Base-by-base conservation (phyloP, 2,329 filamentous ascomycete species). In the Fusarium nodosum region DNA sequence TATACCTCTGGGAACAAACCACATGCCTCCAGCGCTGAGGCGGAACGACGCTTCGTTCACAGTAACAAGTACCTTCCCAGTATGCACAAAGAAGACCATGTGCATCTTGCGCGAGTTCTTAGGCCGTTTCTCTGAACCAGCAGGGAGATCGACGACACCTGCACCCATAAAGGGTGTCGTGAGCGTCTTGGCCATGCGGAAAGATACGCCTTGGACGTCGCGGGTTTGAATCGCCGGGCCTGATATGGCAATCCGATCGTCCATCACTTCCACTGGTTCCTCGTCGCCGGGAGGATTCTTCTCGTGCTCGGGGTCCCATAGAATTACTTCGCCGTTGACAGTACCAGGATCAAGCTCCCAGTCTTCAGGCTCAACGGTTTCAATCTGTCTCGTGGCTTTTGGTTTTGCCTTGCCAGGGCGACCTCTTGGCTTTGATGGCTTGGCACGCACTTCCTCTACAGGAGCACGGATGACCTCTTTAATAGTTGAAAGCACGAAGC, bases 81-180 rank as follows among this genome's bases (percentile, higher is more conserved):
- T 87, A 72, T 93, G 91, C 31, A 99, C 91, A 74, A 97, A 97
- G 79, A 98, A 98, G 2, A 92, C 90, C 91, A 99, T 96, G 77
- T 97, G 94, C 93, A 97, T 98, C 82, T 92, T 94, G 67, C 95
- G 87, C 36, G 92, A 92, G 80, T 97, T 98, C 85, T 98, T 98
- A 50, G 91, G 88, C 72, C 90, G 89, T 84, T 99, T 99, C 76
- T 92, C 88, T 33, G 92, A 89, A 3, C 91, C 91, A 0, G 93
- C 90, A 8, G 93, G 93, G 52, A 99, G 83, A 74, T 98, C 95
- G 38, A 99, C 92, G 54, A 98, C 87, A 18, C 96, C 96, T 12
- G 92, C 91, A 34, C 94, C 94, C 79, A 98, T 93, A 79, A 97
- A 98, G 0, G 91, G 89, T 65, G 92, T 84, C 30, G 90, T 93